Evolutionary conservation across 2,329 filamentous ascomycete genomes (phyloP).

Genomic region (Cordyceps farinosa): DNA sequence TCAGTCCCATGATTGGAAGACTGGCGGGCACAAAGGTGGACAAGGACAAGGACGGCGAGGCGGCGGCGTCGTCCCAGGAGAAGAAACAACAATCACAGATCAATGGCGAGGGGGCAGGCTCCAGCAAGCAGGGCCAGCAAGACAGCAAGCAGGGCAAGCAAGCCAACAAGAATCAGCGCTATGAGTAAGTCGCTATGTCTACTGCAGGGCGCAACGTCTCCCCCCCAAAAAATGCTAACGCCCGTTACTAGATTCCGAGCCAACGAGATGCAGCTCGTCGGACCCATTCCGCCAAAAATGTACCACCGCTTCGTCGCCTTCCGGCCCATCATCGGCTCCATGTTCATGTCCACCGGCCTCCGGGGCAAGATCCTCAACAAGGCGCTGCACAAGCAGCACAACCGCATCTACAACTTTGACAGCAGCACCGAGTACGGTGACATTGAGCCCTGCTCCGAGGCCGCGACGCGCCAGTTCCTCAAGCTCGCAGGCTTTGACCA

Average conservation of each 20-base stretch:
- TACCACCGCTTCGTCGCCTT: constrained; percentile 96
- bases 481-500: constrained; percentile 83
- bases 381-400: constrained; percentile 85
- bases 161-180: constrained; percentile 56
- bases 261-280: constrained; percentile 81
- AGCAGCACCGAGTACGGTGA: constrained; percentile 67
- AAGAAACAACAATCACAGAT: constrained; percentile 23
- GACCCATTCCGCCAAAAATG: constrained; percentile 73
- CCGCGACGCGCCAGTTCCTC: constrained; percentile 75
- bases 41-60: constrained; percentile 48
- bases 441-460: constrained; percentile 63
- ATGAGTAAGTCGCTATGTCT: constrained; percentile 56
- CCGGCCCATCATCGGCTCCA: constrained; percentile 80
- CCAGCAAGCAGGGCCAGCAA: constrained; percentile 42
- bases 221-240: neutral
- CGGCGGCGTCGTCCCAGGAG: constrained; percentile 35
- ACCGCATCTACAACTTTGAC: constrained; percentile 85
- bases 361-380: constrained; percentile 77
- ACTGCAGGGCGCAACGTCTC: neutral
- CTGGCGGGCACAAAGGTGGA: constrained; percentile 67
- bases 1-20: constrained; percentile 82
- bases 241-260: constrained; percentile 72
- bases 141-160: constrained; percentile 27
- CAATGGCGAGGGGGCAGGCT: constrained; percentile 36
- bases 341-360: constrained; percentile 77